Conservation (phyloP, 805 yeast genomes). For the Blastobotrys parvus region DNA sequence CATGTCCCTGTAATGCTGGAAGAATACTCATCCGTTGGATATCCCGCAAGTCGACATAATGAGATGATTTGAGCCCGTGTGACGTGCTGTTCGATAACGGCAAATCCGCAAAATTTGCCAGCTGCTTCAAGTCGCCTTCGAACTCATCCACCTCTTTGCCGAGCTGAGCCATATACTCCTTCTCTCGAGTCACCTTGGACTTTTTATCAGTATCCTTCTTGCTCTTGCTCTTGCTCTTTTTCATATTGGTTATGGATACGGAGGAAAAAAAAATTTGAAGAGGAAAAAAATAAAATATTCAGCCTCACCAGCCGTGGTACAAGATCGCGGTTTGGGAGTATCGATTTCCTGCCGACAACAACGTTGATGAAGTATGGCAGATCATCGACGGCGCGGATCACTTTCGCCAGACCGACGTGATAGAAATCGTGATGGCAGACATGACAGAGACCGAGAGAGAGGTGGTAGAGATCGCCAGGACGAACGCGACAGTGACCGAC, state of each 20-base stretch:
- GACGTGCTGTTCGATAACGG: constrained; percentile 61
- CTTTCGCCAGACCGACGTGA: too few species aligned
- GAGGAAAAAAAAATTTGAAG: not conserved
- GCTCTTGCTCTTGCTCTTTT: constrained; percentile 6
- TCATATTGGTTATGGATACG: constrained; percentile 3
- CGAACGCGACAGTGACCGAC: too few species aligned
- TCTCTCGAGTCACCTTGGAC: constrained; percentile 23
- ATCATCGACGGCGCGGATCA: too few species aligned
- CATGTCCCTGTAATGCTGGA: constrained; percentile 64
- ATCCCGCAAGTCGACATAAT: constrained; percentile 73
- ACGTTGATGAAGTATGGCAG: too few species aligned
- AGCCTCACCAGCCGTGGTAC: too few species aligned
- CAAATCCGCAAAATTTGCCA: constrained; percentile 60
- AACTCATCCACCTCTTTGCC: constrained; percentile 45
- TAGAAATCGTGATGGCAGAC: too few species aligned
- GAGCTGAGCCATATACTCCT: constrained; percentile 34
- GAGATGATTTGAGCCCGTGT: constrained; percentile 69
- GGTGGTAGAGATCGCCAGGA: too few species aligned
- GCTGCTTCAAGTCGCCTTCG: constrained; percentile 26
- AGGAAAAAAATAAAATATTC: not conserved
- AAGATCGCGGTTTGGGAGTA: too few species aligned
- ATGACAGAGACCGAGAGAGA: too few species aligned
- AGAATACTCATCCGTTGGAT: constrained; percentile 79
- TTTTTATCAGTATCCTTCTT: constrained; percentile 23
- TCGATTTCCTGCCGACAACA: too few species aligned